Evolutionary conservation across 2,329 filamentous ascomycete species (phyloP).

Genomic region (Pezicula carpinea): DNA sequence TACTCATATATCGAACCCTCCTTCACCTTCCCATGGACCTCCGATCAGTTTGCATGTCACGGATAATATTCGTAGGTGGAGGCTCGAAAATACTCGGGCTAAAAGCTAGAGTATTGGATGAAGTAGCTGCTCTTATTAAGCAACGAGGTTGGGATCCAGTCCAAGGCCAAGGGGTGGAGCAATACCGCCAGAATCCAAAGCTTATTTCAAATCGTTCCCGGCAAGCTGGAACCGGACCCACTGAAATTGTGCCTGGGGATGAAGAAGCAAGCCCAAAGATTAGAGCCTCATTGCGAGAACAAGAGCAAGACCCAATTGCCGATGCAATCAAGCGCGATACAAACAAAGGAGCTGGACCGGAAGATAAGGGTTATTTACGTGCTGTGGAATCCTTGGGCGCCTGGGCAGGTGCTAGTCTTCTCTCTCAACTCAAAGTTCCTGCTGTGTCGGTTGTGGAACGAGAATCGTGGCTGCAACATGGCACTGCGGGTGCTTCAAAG

Average conservation of each 20-base stretch:
- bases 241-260: constrained; percentile 7
- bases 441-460: constrained; percentile 67
- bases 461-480: constrained; percentile 67
- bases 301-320: constrained; percentile 54
- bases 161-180: constrained; percentile 61
- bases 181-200: constrained; percentile 33
- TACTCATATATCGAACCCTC: constrained; percentile 72
- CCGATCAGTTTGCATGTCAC: constrained; percentile 79
- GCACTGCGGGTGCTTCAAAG: constrained; percentile 55
- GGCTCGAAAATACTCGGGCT: constrained; percentile 76
- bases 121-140: constrained; percentile 64
- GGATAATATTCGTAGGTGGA: constrained; percentile 82
- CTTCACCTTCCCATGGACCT: constrained; percentile 76
- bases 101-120: constrained; percentile 69
- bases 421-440: constrained; percentile 63
- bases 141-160: constrained; percentile 74
- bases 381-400: constrained; percentile 66
- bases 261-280: constrained; percentile 2
- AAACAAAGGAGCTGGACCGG: constrained; percentile 33
- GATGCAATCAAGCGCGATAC: constrained; percentile 46
- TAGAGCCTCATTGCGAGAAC: constrained; percentile 28
- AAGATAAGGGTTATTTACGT: constrained; percentile 55
- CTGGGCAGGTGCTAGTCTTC: constrained; percentile 70
- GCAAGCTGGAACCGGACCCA: constrained; percentile 16
- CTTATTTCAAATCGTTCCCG: constrained; percentile 21